Evolutionary conservation across 306 rosid species (phyloP).

Genomic region (Cajanus cajan): DNA sequence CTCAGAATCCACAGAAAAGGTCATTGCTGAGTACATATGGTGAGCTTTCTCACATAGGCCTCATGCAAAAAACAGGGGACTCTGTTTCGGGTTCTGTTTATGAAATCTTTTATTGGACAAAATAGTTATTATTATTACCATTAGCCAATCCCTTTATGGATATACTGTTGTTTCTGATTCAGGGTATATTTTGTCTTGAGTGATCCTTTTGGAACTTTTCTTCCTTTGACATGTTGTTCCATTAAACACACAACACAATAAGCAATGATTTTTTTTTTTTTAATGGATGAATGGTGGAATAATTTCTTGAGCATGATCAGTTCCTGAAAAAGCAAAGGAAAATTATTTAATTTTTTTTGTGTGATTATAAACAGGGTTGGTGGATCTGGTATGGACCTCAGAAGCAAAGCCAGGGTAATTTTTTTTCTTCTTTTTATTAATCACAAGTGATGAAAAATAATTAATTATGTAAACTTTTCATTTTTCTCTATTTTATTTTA

Average conservation of each 20-base stretch:
- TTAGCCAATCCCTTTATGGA: background rate
- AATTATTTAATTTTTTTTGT: background rate
- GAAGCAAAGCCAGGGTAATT: conserved; percentile 71
- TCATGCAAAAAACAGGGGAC: conserved; percentile 18
- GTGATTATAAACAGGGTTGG: conserved; percentile 51
- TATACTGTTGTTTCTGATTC: conserved; percentile 22
- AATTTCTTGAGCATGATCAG: conserved; percentile 15
- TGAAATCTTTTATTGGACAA: background rate
- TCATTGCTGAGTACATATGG: conserved; percentile 78
- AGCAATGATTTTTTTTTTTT: background rate
- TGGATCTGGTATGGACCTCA: conserved; percentile 69
- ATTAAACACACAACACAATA: background rate
- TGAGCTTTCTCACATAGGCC: conserved; percentile 23
- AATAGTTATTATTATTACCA: background rate
- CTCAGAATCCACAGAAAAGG: conserved; percentile 42
- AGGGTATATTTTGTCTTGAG: conserved; percentile 5
- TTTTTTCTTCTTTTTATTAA: background rate
- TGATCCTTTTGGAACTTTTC: conserved; percentile 16
- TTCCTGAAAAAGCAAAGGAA: background rate
- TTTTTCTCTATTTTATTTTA: background rate
- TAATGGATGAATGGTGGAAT: background rate
- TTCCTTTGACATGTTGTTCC: background rate
- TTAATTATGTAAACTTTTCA: background rate
- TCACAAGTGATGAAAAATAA: background rate
- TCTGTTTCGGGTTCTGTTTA: background rate